Conservation (phyloP, 1,139 yeast genomes). For the Geotrichum phurueaensis region DNA sequence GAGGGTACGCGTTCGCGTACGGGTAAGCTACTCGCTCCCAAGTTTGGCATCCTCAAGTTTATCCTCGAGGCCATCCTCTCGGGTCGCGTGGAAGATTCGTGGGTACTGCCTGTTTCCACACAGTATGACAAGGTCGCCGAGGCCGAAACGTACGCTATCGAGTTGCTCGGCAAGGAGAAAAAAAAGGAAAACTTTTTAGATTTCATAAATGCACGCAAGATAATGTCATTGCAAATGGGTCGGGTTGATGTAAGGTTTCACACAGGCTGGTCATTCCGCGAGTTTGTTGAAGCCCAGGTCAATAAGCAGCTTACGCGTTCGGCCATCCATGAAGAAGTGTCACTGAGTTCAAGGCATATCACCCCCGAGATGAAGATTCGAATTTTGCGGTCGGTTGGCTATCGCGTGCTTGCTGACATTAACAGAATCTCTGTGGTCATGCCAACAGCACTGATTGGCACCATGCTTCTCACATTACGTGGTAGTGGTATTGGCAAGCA, state of each 20-base stretch:
- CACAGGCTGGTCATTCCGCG: constrained; percentile 39
- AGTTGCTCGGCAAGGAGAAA: constrained; percentile 56
- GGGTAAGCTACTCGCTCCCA: constrained; percentile 59
- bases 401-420: constrained; percentile 38
- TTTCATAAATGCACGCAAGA: constrained; percentile 35
- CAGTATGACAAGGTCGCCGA: constrained; percentile 65
- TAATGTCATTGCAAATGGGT: constrained; percentile 38
- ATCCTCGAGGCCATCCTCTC: constrained; percentile 45
- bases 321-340: constrained; percentile 1
- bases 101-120: constrained; percentile 54
- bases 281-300: constrained; percentile 33
- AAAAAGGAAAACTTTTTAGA: constrained; percentile 37
- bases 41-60: constrained; percentile 57
- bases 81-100: constrained; percentile 41
- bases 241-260: constrained; percentile 41
- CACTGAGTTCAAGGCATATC: constrained; percentile 9
- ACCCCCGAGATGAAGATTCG: constrained; percentile 25
- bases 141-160: constrained; percentile 57
- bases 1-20: constrained; percentile 66
- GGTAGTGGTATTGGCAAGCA: constrained; percentile 38
- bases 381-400: constrained; percentile 38
- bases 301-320: constrained; percentile 22
- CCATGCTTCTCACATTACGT: constrained; percentile 38
- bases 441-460: constrained; percentile 43
- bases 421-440: constrained; percentile 40